Percentiles rank a stretch among this genome's conserved stretches.
Conservation (phyloP, 768 basidiomycete genomes). For the Leccinellum rugosiceps region DNA sequence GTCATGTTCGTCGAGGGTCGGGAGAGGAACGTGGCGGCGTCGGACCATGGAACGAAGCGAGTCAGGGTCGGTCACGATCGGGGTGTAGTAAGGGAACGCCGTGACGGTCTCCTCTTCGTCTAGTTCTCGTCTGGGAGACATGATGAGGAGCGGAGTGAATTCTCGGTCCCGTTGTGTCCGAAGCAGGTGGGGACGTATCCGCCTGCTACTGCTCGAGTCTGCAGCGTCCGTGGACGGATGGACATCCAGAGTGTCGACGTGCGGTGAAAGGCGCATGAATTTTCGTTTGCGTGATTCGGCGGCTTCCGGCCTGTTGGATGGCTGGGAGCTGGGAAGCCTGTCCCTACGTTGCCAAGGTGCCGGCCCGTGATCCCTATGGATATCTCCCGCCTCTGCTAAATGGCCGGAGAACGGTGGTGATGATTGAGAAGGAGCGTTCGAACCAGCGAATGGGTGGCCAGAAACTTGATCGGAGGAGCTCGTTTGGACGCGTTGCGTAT, state of each 20-base stretch:
- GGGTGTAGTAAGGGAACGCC: background rate
- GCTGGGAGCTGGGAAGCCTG: background rate
- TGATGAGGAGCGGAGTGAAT: constrained; percentile 24
- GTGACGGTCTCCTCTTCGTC: constrained; percentile 7
- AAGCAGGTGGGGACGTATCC: constrained; percentile 8
- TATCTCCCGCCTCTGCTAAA: background rate
- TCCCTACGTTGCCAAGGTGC: background rate
- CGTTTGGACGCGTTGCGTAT: background rate
- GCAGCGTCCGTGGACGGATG: background rate
- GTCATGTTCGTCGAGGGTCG: background rate
- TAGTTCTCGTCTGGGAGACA: constrained; percentile 8
- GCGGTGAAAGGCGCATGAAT: background rate
- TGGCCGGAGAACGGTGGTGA: background rate
- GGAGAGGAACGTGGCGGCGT: background rate
- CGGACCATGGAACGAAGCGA: background rate
- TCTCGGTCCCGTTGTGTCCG: constrained; percentile 4
- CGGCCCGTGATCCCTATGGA: background rate
- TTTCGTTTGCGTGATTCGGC: constrained; percentile 19
- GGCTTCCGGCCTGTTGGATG: background rate
- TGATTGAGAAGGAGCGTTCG: background rate
- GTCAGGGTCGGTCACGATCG: background rate
- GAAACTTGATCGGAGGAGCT: background rate
- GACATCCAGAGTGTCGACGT: background rate
- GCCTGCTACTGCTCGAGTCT: background rate
- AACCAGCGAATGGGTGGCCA: background rate